Conservation (phyloP, 164 flowering plant species). For the Vitis labrusca region DNA sequence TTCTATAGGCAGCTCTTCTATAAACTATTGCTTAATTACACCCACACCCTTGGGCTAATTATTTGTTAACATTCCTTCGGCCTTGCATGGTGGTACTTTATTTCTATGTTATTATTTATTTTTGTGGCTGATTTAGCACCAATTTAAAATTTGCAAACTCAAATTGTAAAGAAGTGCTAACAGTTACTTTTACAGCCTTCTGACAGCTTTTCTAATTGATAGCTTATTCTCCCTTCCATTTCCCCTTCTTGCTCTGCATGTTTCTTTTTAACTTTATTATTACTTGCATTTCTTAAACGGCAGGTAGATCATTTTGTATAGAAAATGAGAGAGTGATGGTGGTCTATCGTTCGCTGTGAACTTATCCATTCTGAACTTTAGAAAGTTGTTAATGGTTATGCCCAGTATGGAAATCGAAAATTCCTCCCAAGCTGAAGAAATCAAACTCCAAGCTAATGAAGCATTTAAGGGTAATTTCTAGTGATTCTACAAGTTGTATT, state of each 20-base stretch:
- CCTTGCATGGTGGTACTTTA: too few species aligned
- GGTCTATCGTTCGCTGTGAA: neutral
- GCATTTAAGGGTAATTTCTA: conserved; percentile 77
- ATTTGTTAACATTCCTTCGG: too few species aligned
- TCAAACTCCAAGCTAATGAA: conserved; percentile 80
- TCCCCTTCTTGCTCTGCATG: too few species aligned
- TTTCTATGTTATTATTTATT: too few species aligned
- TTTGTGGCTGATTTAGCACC: too few species aligned
- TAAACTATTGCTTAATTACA: too few species aligned
- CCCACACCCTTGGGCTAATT: too few species aligned
- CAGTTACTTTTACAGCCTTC: too few species aligned
- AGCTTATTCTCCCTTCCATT: neutral
- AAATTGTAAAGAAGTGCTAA: too few species aligned
- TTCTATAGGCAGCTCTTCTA: too few species aligned
- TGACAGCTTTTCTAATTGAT: neutral
- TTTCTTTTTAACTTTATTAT: neutral
- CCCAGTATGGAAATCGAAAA: conserved; percentile 52
- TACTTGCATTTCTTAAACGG: neutral
- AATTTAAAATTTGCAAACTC: too few species aligned
- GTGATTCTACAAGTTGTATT: neutral
- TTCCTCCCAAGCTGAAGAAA: conserved; percentile 74
- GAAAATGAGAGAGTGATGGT: neutral
- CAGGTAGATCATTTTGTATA: neutral
- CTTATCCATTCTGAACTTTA: neutral
- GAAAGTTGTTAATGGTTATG: conserved; percentile 15